Conservation (phyloP, 495 filamentous ascomycete genomes). For the Sordaria brevicollis region DNA sequence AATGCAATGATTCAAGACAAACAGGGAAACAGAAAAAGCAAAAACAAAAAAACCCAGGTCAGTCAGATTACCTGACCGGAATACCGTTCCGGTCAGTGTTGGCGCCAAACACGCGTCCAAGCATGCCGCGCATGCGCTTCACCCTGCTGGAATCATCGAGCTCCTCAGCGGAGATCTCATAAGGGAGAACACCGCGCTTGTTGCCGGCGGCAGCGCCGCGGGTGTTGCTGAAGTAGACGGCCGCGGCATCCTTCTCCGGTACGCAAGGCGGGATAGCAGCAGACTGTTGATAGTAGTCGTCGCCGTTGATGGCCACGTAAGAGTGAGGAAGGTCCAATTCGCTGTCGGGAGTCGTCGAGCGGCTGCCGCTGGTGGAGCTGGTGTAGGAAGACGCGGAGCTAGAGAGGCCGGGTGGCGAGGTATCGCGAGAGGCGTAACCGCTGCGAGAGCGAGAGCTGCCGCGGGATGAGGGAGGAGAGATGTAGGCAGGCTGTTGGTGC, state of each 20-base stretch:
- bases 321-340: slow-evolving; percentile 21
- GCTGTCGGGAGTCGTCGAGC: slow-evolving; percentile 35
- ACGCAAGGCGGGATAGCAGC: slow-evolving; percentile 14
- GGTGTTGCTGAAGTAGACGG: slow-evolving; percentile 8
- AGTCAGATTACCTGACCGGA: not conserved
- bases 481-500: slow-evolving; percentile 8
- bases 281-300: slow-evolving; percentile 28
- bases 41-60: not conserved
- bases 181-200: slow-evolving; percentile 27
- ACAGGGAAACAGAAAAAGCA: not conserved
- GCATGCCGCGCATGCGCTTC: slow-evolving; percentile 31
- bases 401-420: slow-evolving; percentile 31
- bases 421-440: slow-evolving; percentile 18
- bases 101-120: slow-evolving; percentile 30
- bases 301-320: slow-evolving; percentile 22
- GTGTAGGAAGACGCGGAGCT: slow-evolving; percentile 30
- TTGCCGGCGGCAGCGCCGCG: not conserved
- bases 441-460: slow-evolving; percentile 27
- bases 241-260: slow-evolving; percentile 16
- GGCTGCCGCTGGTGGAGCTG: slow-evolving; percentile 29
- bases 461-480: slow-evolving; percentile 29
- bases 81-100: slow-evolving; percentile 3
- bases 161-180: slow-evolving; percentile 37
- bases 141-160: slow-evolving; percentile 27
- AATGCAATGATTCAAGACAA: not conserved